Evolutionary conservation across 2,329 filamentous ascomycete species (phyloP), one percentile per base, ranked within the genome.

Genomic region (Ambrosiella xylebori): DNA sequence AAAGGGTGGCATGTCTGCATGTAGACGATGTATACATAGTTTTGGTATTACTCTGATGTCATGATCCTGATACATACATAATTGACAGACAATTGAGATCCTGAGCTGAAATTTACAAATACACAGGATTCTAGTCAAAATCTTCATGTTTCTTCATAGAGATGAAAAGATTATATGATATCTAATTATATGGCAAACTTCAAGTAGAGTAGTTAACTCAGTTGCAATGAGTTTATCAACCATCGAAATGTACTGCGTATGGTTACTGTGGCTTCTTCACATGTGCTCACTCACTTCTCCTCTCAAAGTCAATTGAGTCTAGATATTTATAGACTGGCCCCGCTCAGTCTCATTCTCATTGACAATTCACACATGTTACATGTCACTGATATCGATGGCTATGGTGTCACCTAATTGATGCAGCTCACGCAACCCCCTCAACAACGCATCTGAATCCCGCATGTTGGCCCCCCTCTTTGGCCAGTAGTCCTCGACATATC

Each of bases 31-130:
- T 57, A 19, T 54, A 53, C 1, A 53, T 44, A 57, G 11, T 53
- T 40, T 53, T 57, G 56, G 37, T 17, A 19, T 2, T 13, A 2
- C 17, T 38, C 44, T 57, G 56, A 57, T 49, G 56, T 57, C 49
- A 57, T 45, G 49, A 53, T 57, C 56, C 56, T 57, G 37, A 44
- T 49, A 40, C 40, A 51, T 13, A 51, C 19, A 27, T 3, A 27
- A 27, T 27, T 27, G 11, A 13, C 44, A 47, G 11, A 15, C 44
- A 47, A 47, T 47, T 17, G n/a, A 47, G 44, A 17, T 47, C 44
- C 44, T 47, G 2, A n/a, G n/a, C n/a, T 47, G 11, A 13, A 8
- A 15, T 13, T 3, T 17, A 13, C 8, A 17, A 13, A 17, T 47
- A 17, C 9, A 47, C 4, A 27, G 27, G 27, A 27, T 27, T 3